phyloP scores from a whole-genome alignment of 1,284 basidiomycete genomes.

The Ganoderma resinaceum region DNA sequence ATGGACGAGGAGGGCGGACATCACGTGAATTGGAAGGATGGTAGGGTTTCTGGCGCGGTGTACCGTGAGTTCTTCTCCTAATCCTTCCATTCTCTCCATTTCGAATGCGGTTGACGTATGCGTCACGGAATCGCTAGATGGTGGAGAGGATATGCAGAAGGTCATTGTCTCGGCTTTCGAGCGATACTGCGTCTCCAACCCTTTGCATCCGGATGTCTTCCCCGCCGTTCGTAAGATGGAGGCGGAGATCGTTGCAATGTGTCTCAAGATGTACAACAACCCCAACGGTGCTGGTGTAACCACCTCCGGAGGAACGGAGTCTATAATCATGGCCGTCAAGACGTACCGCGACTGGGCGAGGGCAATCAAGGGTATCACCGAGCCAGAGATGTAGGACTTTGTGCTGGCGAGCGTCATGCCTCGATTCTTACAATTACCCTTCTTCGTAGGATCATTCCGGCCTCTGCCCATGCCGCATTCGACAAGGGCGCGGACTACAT shows the following conservation, averaged over 20 bases:
- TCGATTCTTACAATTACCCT: not conserved
- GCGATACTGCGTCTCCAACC: constrained; percentile 84
- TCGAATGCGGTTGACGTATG: not conserved
- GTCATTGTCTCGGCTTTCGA: constrained; percentile 75
- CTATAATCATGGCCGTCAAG: constrained; percentile 94
- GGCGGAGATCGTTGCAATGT: constrained; percentile 96
- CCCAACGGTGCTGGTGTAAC: constrained; percentile 89
- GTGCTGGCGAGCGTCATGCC: not conserved
- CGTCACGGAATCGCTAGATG: constrained; percentile 56
- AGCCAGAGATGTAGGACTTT: constrained; percentile 86
- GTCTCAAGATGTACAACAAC: constrained; percentile 86
- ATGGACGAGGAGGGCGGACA: constrained; percentile 69
- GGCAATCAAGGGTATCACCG: constrained; percentile 84
- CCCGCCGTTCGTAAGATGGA: constrained; percentile 98
- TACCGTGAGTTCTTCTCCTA: constrained; percentile 66
- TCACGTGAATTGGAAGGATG: constrained; percentile 69
- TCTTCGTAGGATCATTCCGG: constrained; percentile 76
- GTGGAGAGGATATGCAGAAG: constrained; percentile 81
- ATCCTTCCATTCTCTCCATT: not conserved
- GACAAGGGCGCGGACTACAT: constrained; percentile 93
- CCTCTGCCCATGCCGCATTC: constrained; percentile 93
- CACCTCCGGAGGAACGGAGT: constrained; percentile 96
- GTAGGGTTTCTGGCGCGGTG: constrained; percentile 87
- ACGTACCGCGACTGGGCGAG: constrained; percentile 94
- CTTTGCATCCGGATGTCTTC: constrained; percentile 95